phyloP scores from a whole-genome alignment of 345 rosid genomes.

The Ceriops zippeliana region DNA sequence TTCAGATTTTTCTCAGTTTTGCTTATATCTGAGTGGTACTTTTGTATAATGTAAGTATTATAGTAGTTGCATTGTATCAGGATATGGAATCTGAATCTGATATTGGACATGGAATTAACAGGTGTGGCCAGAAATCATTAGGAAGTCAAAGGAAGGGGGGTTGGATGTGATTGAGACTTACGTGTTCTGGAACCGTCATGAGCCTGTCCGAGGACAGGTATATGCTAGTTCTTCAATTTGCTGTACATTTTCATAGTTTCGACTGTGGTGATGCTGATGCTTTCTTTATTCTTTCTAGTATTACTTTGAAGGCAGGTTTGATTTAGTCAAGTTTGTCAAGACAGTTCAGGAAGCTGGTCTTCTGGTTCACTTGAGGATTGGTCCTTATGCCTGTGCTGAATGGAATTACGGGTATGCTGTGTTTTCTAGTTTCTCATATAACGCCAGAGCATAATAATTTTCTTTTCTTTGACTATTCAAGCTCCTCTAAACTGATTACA shows the following conservation, averaged over 20 bases:
- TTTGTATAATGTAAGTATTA: conserved; percentile 1
- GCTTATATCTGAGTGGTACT: background rate
- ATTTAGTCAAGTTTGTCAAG: conserved; percentile 55
- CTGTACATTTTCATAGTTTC: background rate
- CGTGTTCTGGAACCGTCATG: conserved; percentile 66
- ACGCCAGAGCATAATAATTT: background rate
- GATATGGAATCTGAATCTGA: background rate
- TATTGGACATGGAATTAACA: conserved; percentile 20
- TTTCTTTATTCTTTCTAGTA: conserved; percentile 35
- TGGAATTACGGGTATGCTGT: conserved; percentile 64
- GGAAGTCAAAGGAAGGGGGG: conserved; percentile 63
- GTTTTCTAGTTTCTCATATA: background rate
- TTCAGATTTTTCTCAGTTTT: background rate
- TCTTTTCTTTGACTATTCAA: background rate
- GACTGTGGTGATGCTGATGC: background rate
- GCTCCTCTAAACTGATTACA: background rate
- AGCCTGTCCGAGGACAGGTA: conserved; percentile 64
- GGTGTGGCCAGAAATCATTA: conserved; percentile 62
- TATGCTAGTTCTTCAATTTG: background rate
- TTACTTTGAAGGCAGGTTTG: conserved; percentile 62
- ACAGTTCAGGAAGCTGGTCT: conserved; percentile 61
- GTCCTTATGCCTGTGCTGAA: conserved; percentile 77
- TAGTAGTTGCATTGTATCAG: conserved; percentile 1
- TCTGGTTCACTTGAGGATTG: conserved; percentile 59
- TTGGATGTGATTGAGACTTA: conserved; percentile 62